Evolutionary conservation across 768 basidiomycete species (phyloP), one percentile per base, ranked within the genome.

Genomic region (Porphyrellus cyaneotinctus): DNA sequence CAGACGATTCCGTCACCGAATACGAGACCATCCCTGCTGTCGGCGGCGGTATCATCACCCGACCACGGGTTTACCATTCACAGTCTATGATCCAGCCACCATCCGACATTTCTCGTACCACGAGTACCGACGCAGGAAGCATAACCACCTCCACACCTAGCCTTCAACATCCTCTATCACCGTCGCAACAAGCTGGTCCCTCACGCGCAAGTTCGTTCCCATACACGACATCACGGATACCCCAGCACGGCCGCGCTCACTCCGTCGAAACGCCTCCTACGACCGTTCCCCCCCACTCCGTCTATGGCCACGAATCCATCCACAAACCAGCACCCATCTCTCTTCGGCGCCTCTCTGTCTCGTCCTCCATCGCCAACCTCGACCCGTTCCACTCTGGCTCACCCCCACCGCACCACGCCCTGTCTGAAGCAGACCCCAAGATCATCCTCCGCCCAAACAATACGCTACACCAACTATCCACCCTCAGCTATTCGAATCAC

Each of bases 11-110:
- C 18, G 65, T 78, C 36, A 70, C 77, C 12, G 89, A 91, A 63
- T 94, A 87, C 68, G 91, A 95, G 66, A 87, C 88, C 1, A 83
- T 94, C 32, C 91, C 94, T 13, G 94, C 95, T 3, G 87, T 97
- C 5, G 94, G 95, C 17, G 93, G 93, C 14, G 94, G 94, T 0
- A 85, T 81, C 1, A 81, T 97, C 59, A 87, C 87, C 11, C 83
- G 91, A 14, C 95, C 95, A 1, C 76, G 93, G 6, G 79, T 95
- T 30, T 84, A 83, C 57, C 95, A 95, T 66, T 84, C 91, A 0
- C 92, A 95, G 62, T 89, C 88, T 1, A 81, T 81, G 64, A 84
- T 88, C 26, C 78, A 83, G 53, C 65, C 79, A 23, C 70, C 80
- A 4, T 28, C 58, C 2, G 60, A 63, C 31, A 59, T 62, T n/a